Conservation (phyloP, 202 grass and related monocot species). For the Bolboschoenoplectus hybrid region DNA sequence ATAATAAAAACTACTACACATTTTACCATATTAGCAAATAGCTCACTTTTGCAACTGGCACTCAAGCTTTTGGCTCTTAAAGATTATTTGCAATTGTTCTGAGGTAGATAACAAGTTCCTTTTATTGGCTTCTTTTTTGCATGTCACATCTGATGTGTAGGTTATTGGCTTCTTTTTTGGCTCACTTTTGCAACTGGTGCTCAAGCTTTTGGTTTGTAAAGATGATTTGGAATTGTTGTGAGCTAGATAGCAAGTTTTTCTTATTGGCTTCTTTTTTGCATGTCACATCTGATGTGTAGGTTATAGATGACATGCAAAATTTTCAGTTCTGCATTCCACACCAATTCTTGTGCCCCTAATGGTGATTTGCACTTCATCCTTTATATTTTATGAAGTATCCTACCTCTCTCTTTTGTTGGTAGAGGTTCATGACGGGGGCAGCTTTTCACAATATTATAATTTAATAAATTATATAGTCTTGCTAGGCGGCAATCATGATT, state of each 20-base stretch:
- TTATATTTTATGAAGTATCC: neutral
- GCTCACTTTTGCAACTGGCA: neutral
- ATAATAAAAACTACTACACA: neutral
- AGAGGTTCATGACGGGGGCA: neutral
- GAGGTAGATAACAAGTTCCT: neutral
- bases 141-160: neutral
- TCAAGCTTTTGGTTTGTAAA: neutral
- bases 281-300: conserved; percentile 6
- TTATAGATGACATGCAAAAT: neutral
- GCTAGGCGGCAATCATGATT: neutral
- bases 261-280: conserved; percentile 3
- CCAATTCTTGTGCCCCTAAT: neutral
- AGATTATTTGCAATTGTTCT: neutral
- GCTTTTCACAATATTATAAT: neutral
- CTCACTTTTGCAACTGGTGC: neutral
- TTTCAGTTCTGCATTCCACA: neutral
- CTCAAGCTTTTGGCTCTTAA: neutral
- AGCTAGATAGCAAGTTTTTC: neutral
- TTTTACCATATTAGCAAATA: conserved; percentile 10
- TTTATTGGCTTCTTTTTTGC: neutral
- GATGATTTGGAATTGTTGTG: neutral
- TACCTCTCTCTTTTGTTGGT: neutral
- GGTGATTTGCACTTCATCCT: neutral
- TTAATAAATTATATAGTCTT: neutral
- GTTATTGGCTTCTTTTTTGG: no score